Evolutionary conservation across 1,284 basidiomycete genomes (phyloP).

Genomic region (Puccinia horiana): DNA sequence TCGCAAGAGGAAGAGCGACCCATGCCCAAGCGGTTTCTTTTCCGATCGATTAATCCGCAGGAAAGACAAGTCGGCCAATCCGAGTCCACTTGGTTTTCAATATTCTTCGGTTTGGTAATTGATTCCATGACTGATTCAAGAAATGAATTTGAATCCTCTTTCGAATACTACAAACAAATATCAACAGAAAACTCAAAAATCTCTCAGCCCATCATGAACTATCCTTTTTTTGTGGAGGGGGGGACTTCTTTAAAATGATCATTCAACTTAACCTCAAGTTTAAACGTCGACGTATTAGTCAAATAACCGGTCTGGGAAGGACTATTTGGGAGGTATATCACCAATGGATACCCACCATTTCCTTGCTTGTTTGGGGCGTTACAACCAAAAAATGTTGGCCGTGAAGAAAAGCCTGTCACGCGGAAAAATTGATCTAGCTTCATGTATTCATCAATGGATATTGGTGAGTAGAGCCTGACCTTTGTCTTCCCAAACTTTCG

Average conservation of each 20-base stretch:
- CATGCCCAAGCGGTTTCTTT: constrained; percentile 22
- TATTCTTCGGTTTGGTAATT: constrained; percentile 55
- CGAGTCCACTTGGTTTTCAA: constrained; percentile 53
- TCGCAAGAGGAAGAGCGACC: not conserved
- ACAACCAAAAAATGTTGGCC: constrained; percentile 77
- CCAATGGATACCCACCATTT: constrained; percentile 35
- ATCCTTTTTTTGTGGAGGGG: no score
- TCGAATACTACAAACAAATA: constrained; percentile 19
- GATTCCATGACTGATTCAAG: constrained; percentile 48
- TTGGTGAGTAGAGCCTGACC: not conserved
- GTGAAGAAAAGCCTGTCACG: constrained; percentile 66
- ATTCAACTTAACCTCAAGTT: constrained; percentile 57
- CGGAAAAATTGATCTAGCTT: not conserved
- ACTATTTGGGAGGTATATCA: constrained; percentile 39
- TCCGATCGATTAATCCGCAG: constrained; percentile 57
- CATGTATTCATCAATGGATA: not conserved
- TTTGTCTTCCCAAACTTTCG: constrained; percentile 31
- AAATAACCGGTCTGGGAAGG: constrained; percentile 10
- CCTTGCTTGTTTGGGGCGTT: constrained; percentile 50
- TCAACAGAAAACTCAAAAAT: not conserved
- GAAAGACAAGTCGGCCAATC: constrained; percentile 60
- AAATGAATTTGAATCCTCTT: constrained; percentile 6
- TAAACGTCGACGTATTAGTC: constrained; percentile 58
- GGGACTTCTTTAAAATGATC: no score
- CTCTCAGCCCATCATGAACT: not conserved